phyloP scores from a whole-genome alignment of 805 yeast genomes.

The Barnettozyma pratensis region DNA sequence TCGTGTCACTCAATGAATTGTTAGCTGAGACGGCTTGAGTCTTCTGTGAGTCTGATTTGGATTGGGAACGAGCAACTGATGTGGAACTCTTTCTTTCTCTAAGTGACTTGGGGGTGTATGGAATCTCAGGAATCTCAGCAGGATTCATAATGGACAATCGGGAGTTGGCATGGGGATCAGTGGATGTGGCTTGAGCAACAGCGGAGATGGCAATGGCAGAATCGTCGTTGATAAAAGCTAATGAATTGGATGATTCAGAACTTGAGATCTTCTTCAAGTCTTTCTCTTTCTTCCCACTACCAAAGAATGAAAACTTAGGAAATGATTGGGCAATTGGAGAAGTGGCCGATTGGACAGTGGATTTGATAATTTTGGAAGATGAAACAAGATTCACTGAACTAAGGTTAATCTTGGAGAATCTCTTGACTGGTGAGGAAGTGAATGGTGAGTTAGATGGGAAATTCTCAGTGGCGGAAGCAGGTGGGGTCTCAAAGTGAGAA shows the following conservation, averaged over 20 bases:
- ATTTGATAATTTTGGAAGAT: slow-evolving; percentile 4
- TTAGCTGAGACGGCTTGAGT: not conserved
- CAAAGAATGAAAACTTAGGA: slow-evolving; percentile 18
- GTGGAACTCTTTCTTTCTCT: slow-evolving; percentile 8
- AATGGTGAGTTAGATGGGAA: slow-evolving; percentile 6
- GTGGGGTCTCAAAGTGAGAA: slow-evolving; percentile 14
- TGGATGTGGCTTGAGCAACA: not conserved
- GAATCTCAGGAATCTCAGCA: slow-evolving; percentile 19
- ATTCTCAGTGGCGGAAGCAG: slow-evolving; percentile 9
- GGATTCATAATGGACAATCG: not conserved
- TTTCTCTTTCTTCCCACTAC: slow-evolving; percentile 7
- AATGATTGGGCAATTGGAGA: slow-evolving; percentile 22
- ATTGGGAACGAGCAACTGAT: slow-evolving; percentile 1
- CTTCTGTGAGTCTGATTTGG: not conserved
- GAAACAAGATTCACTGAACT: slow-evolving; percentile 4
- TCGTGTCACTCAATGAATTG: slow-evolving; percentile 10
- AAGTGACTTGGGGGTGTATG: slow-evolving; percentile 19
- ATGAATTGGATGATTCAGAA: slow-evolving; percentile 20
- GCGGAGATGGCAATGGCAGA: slow-evolving; percentile 8
- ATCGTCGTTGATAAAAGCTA: slow-evolving; percentile 25
- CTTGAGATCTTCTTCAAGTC: slow-evolving; percentile 11
- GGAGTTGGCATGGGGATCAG: not conserved
- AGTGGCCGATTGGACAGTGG: slow-evolving; percentile 13
- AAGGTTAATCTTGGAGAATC: slow-evolving; percentile 9
- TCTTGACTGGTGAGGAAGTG: slow-evolving; percentile 6